A percentile compares a stretch with the other conserved stretches of the same genome.
Conservation (phyloP, 164 flowering plant species). For the Nymphaea colorata region DNA sequence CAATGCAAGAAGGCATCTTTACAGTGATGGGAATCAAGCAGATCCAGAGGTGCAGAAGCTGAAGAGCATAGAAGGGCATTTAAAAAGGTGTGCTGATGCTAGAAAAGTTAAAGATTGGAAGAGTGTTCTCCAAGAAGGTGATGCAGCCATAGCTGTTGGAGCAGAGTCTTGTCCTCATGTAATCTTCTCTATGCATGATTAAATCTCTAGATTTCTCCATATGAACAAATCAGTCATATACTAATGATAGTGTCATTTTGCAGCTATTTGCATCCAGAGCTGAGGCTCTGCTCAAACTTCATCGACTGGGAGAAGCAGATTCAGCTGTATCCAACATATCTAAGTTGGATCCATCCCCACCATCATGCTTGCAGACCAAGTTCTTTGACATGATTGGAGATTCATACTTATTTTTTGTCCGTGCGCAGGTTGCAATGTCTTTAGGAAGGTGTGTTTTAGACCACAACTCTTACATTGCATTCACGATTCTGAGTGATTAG, state of each 20-base stretch:
- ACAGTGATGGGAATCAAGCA: slow-evolving; percentile 31
- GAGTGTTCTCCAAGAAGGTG: slow-evolving; percentile 53
- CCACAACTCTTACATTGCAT: slow-evolving; percentile 1
- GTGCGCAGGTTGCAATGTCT: slow-evolving; percentile 53
- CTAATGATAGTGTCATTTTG: slow-evolving; percentile 7
- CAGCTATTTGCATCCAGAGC: slow-evolving; percentile 78
- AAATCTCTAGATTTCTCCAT: neutral
- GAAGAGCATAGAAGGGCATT: slow-evolving; percentile 50
- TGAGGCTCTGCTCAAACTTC: slow-evolving; percentile 80
- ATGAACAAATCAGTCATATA: neutral
- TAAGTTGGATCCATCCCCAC: slow-evolving; percentile 25
- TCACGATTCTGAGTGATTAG: neutral
- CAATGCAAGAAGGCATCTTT: slow-evolving; percentile 57
- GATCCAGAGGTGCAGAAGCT: slow-evolving; percentile 44
- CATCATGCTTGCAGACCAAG: slow-evolving; percentile 26
- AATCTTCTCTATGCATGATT: neutral
- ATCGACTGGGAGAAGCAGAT: slow-evolving; percentile 58
- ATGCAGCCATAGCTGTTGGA: slow-evolving; percentile 74
- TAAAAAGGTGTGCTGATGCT: slow-evolving; percentile 46
- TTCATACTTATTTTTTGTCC: slow-evolving; percentile 41
- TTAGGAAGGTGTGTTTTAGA: slow-evolving; percentile 63
- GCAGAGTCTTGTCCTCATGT: slow-evolving; percentile 86
- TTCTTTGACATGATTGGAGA: slow-evolving; percentile 60
- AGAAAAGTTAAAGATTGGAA: slow-evolving; percentile 79
- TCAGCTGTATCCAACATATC: slow-evolving; percentile 24